phyloP scores from a whole-genome alignment of 805 yeast species.

The Cyberlindnera misumaiensis region DNA sequence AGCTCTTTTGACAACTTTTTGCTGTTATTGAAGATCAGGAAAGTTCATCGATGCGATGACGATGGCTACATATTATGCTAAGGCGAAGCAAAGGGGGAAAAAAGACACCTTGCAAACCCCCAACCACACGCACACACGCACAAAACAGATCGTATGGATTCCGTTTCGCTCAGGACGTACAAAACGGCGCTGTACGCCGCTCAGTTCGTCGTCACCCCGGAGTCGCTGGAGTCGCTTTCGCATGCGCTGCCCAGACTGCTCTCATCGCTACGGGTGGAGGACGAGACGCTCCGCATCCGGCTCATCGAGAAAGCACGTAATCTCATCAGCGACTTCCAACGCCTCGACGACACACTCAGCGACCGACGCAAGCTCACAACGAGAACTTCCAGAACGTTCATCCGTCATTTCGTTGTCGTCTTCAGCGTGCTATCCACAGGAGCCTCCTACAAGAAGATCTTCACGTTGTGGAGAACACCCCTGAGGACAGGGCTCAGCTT shows the following conservation, averaged over 20 bases:
- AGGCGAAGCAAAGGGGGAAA: no score
- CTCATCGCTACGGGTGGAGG: slow-evolving; percentile 4
- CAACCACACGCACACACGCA: no score
- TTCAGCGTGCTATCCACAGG: slow-evolving; percentile 7
- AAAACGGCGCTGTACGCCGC: slow-evolving; percentile 6
- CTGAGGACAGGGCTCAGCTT: not conserved
- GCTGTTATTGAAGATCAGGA: no score
- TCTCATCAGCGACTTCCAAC: slow-evolving; percentile 7
- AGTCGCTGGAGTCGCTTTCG: slow-evolving; percentile 3
- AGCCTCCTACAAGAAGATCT: slow-evolving; percentile 4
- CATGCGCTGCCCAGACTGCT: slow-evolving; percentile 10
- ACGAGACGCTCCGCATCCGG: slow-evolving; percentile 5
- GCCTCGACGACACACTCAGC: not conserved
- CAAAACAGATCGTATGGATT: no score
- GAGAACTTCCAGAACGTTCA: slow-evolving; percentile 6
- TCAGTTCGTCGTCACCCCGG: slow-evolving; percentile 9
- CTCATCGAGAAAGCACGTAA: slow-evolving; percentile 5
- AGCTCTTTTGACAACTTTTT: not conserved
- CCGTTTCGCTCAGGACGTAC: not conserved
- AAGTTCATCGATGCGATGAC: no score
- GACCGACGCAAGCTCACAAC: not conserved
- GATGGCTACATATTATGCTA: no score
- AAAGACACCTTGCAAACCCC: no score
- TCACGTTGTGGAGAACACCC: slow-evolving; percentile 1
- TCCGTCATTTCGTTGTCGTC: slow-evolving; percentile 6